phyloP scores from a whole-genome alignment of 2,329 filamentous ascomycete species.

The Penicillium crustosum region DNA sequence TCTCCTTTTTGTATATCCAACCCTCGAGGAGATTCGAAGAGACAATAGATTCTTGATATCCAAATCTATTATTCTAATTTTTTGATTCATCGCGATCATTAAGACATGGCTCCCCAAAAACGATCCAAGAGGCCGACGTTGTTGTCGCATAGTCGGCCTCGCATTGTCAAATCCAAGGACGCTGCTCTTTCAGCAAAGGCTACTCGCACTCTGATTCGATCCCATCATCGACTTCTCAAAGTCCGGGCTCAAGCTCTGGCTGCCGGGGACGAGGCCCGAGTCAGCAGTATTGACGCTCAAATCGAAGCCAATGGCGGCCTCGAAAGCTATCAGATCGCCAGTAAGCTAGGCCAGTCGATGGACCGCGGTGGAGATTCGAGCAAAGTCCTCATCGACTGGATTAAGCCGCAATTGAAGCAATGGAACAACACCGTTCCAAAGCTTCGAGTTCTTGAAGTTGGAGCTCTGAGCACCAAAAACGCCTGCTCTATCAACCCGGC shows the following conservation, averaged over 20 bases:
- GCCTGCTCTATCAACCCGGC: constrained; percentile 71
- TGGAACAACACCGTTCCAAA: constrained; percentile 27
- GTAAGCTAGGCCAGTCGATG: constrained; percentile 60
- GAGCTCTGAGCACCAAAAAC: constrained; percentile 80
- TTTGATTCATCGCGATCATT: too few species aligned
- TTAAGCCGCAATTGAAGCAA: constrained; percentile 37
- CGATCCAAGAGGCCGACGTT: constrained; percentile 36
- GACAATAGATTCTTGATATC: too few species aligned
- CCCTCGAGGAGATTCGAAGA: not conserved
- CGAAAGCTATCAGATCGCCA: constrained; percentile 61
- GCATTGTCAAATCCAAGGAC: constrained; percentile 38
- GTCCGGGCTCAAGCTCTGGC: constrained; percentile 53
- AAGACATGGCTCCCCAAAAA: constrained; percentile 33
- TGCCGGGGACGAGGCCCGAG: constrained; percentile 45
- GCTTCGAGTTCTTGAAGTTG: constrained; percentile 79
- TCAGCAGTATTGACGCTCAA: constrained; percentile 47
- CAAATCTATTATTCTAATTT: not conserved
- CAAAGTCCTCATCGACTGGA: constrained; percentile 60
- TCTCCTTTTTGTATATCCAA: not conserved
- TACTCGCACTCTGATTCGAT: constrained; percentile 59
- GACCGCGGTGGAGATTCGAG: constrained; percentile 65
- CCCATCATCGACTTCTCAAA: constrained; percentile 62
- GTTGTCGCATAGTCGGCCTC: constrained; percentile 50
- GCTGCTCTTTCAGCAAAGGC: constrained; percentile 55
- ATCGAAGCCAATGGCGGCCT: constrained; percentile 60